Evolutionary conservation across 2,329 filamentous ascomycete genomes (phyloP), one percentile per base, ranked within the genome.

Genomic region (Sporothrix globosa): DNA sequence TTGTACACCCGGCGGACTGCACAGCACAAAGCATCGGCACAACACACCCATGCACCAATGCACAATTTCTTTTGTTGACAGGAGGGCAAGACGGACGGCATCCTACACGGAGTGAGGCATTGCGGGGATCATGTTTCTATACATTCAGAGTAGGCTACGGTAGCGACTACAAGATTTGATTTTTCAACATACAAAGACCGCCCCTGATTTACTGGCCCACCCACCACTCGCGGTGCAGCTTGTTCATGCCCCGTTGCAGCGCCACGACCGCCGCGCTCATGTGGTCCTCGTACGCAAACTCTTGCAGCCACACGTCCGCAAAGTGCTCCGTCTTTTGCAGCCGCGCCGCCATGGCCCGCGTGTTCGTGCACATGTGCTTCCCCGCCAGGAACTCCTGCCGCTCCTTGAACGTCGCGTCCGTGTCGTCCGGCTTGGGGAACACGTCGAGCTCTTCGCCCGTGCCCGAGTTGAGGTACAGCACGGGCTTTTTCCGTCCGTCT

Each of bases 241-340:
- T 67, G 53, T 61, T 69, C 46, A 72, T 63, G 7, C 69, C 66
- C 11, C 71, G 69, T 41, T 72, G 71, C 67, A 72, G 60, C 1
- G 69, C 69, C 17, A 39, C 44, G 2, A 71, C 67, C 17, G 69
- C 61, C 2, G 71, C 69, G 61, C 61, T 67, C 11, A 68, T 68
- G 67, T 72, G 71, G 63, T 72, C 71, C 50, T 72, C 71, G 14
- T 50, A 30, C 48, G 30, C 24, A 54, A 71, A 72, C 52, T 69
- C 69, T 19, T 72, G 69, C 21, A 69, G 48, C 63, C 61, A 69
- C 19, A 72, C 53, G 1, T 69, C 56, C 14, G 46, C n/a, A 13
- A 71, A 24, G 17, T 61, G 46, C 5, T 52, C 56, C 17, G 58
- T 70, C 6, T 54, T 56, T 7, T 9, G 6, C 19, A 72, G 56